These are phyloP conservation scores for Helenozyma baotianmanensis DNA, from an alignment of 805 yeast species.

Conservation along the genomic window DNA sequence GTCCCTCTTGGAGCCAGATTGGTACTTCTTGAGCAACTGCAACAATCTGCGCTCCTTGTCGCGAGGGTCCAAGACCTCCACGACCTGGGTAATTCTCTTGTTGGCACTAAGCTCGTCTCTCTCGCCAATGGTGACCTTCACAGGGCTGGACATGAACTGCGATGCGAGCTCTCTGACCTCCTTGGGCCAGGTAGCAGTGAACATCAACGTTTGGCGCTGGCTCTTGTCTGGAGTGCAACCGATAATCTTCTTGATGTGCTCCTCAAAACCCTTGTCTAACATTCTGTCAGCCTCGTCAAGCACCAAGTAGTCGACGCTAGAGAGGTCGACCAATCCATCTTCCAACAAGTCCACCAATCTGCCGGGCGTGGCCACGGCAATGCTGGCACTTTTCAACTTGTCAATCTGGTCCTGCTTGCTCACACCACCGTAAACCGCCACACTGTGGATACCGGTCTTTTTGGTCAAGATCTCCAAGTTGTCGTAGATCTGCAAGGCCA, in stretches of 20 bases:
- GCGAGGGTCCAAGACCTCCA: constrained; percentile 77
- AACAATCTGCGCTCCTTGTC: constrained; percentile 75
- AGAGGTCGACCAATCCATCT: constrained; percentile 76
- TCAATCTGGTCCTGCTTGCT: constrained; percentile 87
- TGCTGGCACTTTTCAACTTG: constrained; percentile 60
- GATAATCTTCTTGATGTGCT: constrained; percentile 84
- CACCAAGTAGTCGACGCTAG: constrained; percentile 69
- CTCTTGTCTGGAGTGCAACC: constrained; percentile 44
- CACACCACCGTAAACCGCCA: constrained; percentile 95
- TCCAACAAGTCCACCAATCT: constrained; percentile 85
- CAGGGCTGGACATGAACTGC: constrained; percentile 79
- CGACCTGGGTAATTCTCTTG: constrained; percentile 87
- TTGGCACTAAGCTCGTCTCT: constrained; percentile 93
- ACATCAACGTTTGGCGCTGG: constrained; percentile 89
- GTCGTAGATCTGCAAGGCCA: constrained; percentile 90
- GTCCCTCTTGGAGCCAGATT: constrained; percentile 54
- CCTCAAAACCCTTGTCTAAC: constrained; percentile 98
- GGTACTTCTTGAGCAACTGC: constrained; percentile 69
- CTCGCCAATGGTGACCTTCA: constrained; percentile 88
- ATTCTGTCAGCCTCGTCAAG: constrained; percentile 98
- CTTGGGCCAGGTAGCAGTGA: constrained; percentile 99
- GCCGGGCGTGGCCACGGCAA: constrained; percentile 98
- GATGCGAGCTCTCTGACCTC: constrained; percentile 91
- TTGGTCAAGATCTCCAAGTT: constrained; percentile 66
- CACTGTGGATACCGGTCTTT: constrained; percentile 60